Percentiles rank a stretch among this genome's conserved stretches.
Conservation (phyloP, 306 rosid genomes). For the Vigna unguiculata region DNA sequence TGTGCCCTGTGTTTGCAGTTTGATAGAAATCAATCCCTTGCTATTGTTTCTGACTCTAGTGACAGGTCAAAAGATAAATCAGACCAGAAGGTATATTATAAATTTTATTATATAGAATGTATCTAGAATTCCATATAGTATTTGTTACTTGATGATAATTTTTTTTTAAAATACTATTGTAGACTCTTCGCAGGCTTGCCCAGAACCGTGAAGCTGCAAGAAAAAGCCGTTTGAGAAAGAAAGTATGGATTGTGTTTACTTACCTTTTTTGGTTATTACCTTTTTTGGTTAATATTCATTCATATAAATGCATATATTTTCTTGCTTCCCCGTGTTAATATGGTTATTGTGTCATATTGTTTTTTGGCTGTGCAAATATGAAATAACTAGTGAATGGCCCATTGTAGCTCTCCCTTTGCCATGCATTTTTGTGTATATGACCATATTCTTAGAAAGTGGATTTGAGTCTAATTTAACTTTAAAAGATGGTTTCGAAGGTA, state of each 20-base stretch:
- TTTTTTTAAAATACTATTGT: conserved; percentile 45
- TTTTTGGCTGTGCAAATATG: background rate
- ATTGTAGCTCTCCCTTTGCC: background rate
- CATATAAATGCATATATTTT: conserved; percentile 10
- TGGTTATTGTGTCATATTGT: background rate
- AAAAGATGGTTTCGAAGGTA: too few species aligned
- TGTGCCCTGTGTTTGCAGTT: conserved; percentile 59
- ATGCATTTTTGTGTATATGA: background rate
- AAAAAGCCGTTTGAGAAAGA: conserved; percentile 94
- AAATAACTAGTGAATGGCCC: background rate
- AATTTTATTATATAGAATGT: conserved; percentile 12
- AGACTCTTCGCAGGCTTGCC: conserved; percentile 96
- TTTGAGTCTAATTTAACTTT: too few species aligned
- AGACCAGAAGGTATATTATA: conserved; percentile 81
- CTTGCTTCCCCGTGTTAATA: background rate
- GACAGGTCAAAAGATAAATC: conserved; percentile 90
- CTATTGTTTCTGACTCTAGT: conserved; percentile 76
- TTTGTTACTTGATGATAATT: conserved; percentile 34
- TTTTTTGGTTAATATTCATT: conserved; percentile 11
- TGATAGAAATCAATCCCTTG: conserved; percentile 66
- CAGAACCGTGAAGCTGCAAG: conserved; percentile 99
- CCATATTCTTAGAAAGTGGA: background rate
- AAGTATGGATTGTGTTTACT: conserved; percentile 56
- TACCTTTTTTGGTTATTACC: background rate
- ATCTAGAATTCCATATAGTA: conserved; percentile 32